Base-by-base conservation (phyloP, 1,284 basidiomycete species). In the Cutaneotrichosporon mucoides region DNA sequence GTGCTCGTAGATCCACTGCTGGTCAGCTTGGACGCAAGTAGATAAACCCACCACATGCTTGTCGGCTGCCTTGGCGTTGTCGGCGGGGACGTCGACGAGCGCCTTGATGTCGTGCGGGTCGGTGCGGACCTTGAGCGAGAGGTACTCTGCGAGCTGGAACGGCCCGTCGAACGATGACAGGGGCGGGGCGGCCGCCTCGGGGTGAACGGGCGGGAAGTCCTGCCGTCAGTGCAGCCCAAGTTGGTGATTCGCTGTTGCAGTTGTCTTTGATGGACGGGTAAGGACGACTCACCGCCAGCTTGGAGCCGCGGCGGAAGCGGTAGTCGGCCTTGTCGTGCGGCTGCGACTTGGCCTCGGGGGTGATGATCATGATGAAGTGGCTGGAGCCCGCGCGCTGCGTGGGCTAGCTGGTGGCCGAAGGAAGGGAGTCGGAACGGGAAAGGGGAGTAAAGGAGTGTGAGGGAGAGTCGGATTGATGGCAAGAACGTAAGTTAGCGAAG, bases 71-170 rank as follows among this genome's bases (percentile, higher is more conserved):
- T 79, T 80, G 11, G 57, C 61, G 52, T 71, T 69, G 45, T 68
- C 66, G 50, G 66, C 63, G 9, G 92, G 92, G 2, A 93, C 78
- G 35, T 86, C 81, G 0, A 94, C 86, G 56, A 98, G 89, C 6
- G 84, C 77, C 41, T 90, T 84, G 35, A 97, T 88, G 73, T 95
- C 88, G 78, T 95, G 91, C 0, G 92, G 89, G 76, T 95, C 87
- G 41, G 85, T 81, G 8, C 88, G 85, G 62, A 96, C 89, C 64
- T 94, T 85, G 41, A 91, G 82, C 0, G 90, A 87, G 53, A 99
- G 90, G 78, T 94, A 97, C 73, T 98, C 93, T 71, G 97, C 92
- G 3, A 96, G 83, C 75, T 95, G 92, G 74, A 96, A 96, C 0
- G 92, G 89, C 68, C 90, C 92, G 77, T 95, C 88, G 33, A 94